Base-by-base conservation (phyloP, 176 grass and related monocot species). In the Avena insularis region DNA sequence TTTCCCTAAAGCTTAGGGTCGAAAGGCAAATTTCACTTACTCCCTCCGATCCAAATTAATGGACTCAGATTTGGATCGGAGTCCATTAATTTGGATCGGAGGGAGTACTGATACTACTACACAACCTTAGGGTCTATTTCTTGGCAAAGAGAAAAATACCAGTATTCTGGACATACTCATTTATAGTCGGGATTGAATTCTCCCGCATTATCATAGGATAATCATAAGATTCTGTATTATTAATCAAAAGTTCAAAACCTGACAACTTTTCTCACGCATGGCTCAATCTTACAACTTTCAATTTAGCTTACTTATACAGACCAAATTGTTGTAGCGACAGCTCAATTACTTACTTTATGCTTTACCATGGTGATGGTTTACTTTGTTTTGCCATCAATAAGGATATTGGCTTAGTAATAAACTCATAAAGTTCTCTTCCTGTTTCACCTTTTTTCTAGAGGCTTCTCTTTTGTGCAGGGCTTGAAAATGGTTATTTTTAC, bases 401-500 rank as follows among this genome's bases (percentile, higher is more conserved):
- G 40, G 3, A 75, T 40, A 49, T 55, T 74, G 5, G 46, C 2
- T 20, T 49, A 62, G 70, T 31, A 75, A 45, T 84, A 29, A 43
- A 71, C 17, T 17, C 50, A 40, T 78, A 53, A 40, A 38, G 2
- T 12, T 27, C 27, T 64, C 31, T 79, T 89, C 61, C 2, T 0
- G 1, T 89, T 84, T 51, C 64, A 72, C 35, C n/a, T 45, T 79
- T 79, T 47, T 72, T 74, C 45, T 73, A 43, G 82, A 54, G 3
- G 53, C 59, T 64, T 25, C 1, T 72, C 40, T 48, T 63, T 1
- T 59, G 50, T 82, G 25, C 14, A 33, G 40, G n/a, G 15, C 1
- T 70, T 85, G 6, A 12, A 43, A 29, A 71, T 33, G 25, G 66
- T 72, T 71, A 68, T 25, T 59, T 4, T 59, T 55, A 59, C n/a